Percentiles rank a stretch among this genome's conserved stretches.
phyloP scores from a whole-genome alignment of 2,329 filamentous ascomycete species.

The Periconia sp. region DNA sequence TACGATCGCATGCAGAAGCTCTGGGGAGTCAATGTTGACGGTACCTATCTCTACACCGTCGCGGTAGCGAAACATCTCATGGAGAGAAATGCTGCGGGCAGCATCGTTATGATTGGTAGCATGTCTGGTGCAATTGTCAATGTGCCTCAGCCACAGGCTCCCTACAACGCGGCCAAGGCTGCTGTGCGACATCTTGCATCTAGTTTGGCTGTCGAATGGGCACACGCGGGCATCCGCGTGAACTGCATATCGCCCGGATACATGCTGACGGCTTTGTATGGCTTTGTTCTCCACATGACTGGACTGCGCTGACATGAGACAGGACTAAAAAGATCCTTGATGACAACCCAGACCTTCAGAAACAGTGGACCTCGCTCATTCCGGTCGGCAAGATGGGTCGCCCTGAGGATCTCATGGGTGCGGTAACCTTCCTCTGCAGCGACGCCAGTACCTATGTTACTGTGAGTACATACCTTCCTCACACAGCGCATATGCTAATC shows the following conservation, averaged over 20 bases:
- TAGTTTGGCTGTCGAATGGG: conserved; percentile 94
- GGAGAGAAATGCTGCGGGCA: conserved; percentile 77
- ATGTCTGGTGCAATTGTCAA: conserved; percentile 96
- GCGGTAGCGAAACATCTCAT: conserved; percentile 88
- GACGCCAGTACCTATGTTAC: conserved; percentile 64
- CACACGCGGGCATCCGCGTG: conserved; percentile 82
- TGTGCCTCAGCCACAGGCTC: conserved; percentile 89
- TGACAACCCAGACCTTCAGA: conserved; percentile 87
- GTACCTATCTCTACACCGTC: conserved; percentile 87
- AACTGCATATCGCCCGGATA: conserved; percentile 97
- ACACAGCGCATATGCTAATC: too few species aligned
- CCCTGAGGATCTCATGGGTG: conserved; percentile 91
- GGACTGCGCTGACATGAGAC: conserved; percentile 22
- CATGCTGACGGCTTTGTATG: conserved; percentile 92
- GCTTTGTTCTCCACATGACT: conserved; percentile 13
- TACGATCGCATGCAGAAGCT: conserved; percentile 91
- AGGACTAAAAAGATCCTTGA: conserved; percentile 94
- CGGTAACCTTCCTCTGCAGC: conserved; percentile 83
- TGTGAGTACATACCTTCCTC: conserved; percentile 16
- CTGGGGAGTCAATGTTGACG: conserved; percentile 92
- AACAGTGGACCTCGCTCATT: conserved; percentile 90
- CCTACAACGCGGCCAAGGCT: conserved; percentile 93
- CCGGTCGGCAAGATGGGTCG: conserved; percentile 93
- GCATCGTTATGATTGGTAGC: conserved; percentile 93
- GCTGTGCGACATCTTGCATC: conserved; percentile 87